Evolutionary conservation across 192 early-diverging fungal species (phyloP).

Genomic region (Phycomyces nitens): DNA sequence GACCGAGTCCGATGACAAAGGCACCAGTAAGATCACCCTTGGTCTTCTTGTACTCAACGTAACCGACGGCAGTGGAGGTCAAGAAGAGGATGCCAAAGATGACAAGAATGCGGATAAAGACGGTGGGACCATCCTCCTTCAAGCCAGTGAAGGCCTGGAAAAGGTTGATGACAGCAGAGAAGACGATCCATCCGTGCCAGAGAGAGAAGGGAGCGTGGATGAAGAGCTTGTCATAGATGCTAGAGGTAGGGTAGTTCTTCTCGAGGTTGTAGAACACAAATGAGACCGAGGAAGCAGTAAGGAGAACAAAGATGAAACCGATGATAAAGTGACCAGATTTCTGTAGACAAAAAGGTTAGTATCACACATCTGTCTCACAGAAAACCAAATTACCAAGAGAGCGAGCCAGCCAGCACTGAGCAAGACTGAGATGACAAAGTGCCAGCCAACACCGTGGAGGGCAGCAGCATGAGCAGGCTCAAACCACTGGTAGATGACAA

Average conservation of each 20-base stretch:
- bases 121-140: constrained; percentile 34
- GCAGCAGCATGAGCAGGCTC: constrained; percentile 47
- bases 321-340: constrained; percentile 48
- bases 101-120: constrained; percentile 44
- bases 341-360: constrained; percentile 5
- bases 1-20: constrained; percentile 56
- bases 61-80: constrained; percentile 52
- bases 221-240: constrained; percentile 43
- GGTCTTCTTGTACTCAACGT: constrained; percentile 55
- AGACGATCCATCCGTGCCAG: constrained; percentile 64
- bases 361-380: background rate
- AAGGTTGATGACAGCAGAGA: constrained; percentile 53
- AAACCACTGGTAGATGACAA: constrained; percentile 62
- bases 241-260: constrained; percentile 30
- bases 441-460: constrained; percentile 56
- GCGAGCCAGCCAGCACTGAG: constrained; percentile 57
- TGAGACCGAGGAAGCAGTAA: constrained; percentile 55
- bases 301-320: constrained; percentile 51
- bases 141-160: constrained; percentile 56
- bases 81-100: constrained; percentile 52
- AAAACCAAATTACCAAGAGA: constrained; percentile 49
- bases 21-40: constrained; percentile 63
- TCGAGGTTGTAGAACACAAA: constrained; percentile 53
- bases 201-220: constrained; percentile 58
- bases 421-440: constrained; percentile 59